Conservation (phyloP, 176 grass and related monocot genomes). For the Aegilops tauschii region DNA sequence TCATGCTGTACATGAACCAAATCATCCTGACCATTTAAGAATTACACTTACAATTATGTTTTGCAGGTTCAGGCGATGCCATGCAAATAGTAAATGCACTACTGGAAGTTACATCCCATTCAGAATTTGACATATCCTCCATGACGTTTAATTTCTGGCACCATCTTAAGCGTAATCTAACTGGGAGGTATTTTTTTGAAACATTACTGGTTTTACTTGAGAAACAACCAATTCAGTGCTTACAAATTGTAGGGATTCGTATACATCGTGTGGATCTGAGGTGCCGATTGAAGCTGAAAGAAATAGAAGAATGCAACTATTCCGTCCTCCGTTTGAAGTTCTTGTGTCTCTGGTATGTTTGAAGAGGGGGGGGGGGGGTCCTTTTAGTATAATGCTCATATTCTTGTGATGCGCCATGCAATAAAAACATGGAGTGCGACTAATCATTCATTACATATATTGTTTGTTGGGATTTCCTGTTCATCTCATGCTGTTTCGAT, state of each 20-base stretch:
- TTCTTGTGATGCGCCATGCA: background rate
- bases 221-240: conserved; percentile 15
- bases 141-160: conserved; percentile 99
- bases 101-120: conserved; percentile 87
- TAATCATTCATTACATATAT: too few relatives aligned
- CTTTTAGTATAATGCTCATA: background rate
- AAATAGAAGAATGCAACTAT: conserved; percentile 84
- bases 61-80: conserved; percentile 82
- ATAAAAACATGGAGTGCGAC: background rate
- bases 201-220: conserved; percentile 9
- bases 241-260: conserved; percentile 66
- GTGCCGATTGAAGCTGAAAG: conserved; percentile 70
- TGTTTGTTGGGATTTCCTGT: conserved; percentile 1
- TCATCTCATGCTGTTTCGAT: conserved; percentile 27
- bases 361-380: background rate
- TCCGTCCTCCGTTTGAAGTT: conserved; percentile 72
- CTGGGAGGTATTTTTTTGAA: conserved; percentile 56
- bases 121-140: conserved; percentile 95
- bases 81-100: conserved; percentile 93
- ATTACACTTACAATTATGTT: conserved; percentile 24
- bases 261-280: conserved; percentile 69
- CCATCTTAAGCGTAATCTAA: conserved; percentile 69
- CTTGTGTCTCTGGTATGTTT: conserved; percentile 78
- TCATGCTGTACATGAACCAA: background rate
- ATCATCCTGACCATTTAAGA: conserved; percentile 24